Base-by-base conservation (phyloP, 2,329 filamentous ascomycete species). In the Sporothrix inflata region DNA sequence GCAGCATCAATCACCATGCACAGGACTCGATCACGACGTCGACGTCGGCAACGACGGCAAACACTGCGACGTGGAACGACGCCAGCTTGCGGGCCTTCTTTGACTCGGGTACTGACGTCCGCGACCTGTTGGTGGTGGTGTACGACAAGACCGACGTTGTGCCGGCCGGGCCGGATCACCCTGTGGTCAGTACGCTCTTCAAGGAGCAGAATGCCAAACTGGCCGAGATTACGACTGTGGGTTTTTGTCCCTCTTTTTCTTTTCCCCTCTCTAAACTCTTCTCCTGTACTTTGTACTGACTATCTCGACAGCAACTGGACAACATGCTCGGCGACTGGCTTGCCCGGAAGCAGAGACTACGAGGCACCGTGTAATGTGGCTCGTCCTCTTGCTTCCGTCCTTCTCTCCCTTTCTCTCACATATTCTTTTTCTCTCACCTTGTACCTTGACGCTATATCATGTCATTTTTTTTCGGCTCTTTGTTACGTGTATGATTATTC, bases 71-170 rank as follows among this genome's bases (percentile, higher is more conserved):
- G 0, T 99, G 96, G 96, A 95, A 94, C 74, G 95, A 98, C 80
- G 86, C 90, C 71, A 93, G 90, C 77, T 87, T 99, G 38, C 90
- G 94, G 73, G 91, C 92, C 16, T 99, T 98, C 82, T 92, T 98
- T 77, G 95, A 98, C 76, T 94, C 96, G 76, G 90, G 93, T 74
- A 90, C 91, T 45, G 94, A 97, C 75, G 94, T 99, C 76, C 89
- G 93, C 68, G 95, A 99, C 79, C 88, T 98, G 79, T 86, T 98
- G 69, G 88, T 94, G 49, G 92, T 99, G 74, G 94, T 99, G 38
- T 94, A 97, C 79, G 94, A 98, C 82, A 97, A 94, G 80, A 92
- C 90, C 16, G 92, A 94, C 73, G 90, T 97, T 19, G 87, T 90
- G 55, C 92, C 94, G 21, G 92, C 91, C 8, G 89, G 91, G 1